A percentile compares a stretch with the other conserved stretches of the same genome.
These are phyloP conservation scores for Puccinia sorghi DNA, from an alignment of 1,284 basidiomycete species.

Conservation along the genomic window DNA sequence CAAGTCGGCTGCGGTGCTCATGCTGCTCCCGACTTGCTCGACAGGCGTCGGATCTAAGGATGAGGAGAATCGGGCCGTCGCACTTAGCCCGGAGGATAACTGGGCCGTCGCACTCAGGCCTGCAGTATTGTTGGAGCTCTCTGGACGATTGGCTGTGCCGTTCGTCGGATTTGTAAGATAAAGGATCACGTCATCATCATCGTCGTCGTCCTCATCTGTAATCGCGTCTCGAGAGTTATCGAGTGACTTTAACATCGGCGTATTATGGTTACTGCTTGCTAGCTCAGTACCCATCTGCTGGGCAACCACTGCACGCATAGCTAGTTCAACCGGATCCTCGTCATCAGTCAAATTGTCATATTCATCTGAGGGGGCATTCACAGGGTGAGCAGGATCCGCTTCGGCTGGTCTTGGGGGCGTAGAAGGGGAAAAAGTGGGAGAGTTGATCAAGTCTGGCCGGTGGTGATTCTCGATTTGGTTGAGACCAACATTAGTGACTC, in stretches of 20 bases:
- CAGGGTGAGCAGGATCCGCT: background rate
- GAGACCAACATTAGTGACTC: background rate
- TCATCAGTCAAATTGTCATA: constrained; percentile 22
- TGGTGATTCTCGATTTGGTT: background rate
- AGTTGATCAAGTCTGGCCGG: background rate
- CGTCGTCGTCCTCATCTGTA: constrained; percentile 17
- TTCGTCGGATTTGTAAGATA: background rate
- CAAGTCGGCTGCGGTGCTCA: constrained; percentile 42
- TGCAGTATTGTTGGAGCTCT: background rate
- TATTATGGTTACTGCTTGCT: constrained; percentile 3
- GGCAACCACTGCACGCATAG: constrained; percentile 47
- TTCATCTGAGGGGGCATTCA: background rate
- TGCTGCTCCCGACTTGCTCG: background rate
- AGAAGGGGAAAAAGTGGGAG: background rate
- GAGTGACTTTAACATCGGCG: background rate
- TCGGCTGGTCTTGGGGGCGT: background rate
- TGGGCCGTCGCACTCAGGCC: constrained; percentile 6
- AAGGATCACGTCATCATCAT: constrained; percentile 36
- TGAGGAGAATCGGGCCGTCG: background rate
- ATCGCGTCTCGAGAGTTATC: constrained; percentile 4
- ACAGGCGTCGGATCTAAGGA: background rate
- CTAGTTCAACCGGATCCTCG: constrained; percentile 42
- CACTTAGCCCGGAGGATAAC: background rate
- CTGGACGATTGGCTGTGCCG: background rate
- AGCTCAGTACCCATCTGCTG: constrained; percentile 30